Evolutionary conservation across 176 grass and related monocot species (phyloP), one percentile per base, ranked within the genome.

Genomic region (Lolium multiflorum): DNA sequence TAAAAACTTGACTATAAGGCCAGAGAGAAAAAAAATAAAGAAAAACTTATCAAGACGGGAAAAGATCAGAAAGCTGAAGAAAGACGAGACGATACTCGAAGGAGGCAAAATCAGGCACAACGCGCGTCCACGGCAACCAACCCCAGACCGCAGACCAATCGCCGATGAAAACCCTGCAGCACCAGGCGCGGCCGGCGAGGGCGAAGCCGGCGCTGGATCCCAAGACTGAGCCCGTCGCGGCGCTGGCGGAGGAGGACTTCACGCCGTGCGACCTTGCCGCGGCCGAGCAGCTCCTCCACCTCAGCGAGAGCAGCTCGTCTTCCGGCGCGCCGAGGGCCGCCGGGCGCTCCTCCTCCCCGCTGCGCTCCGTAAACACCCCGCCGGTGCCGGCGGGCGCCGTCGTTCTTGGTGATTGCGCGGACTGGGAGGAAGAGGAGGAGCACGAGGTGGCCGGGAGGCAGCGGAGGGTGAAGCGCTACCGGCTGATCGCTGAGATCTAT

Each of bases 401-500:
- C 15, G 25, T 35, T 15, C 3, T 12, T 10, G 76, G 5, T 0
- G 83, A 0, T 22, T 26, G 5, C 22, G 12, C 64, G 9, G 83
- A 72, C 28, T 75, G 57, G 28, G 83, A 64, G 54, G 89, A 83
- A 10, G 80, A 81, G 11, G 70, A 84, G n/a, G 83, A 76, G 48
- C 76, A 87, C n/a, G 88, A 90, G 62, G 84, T 76, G 17, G 2
- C 70, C 1, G 72, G 77, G 22, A 89, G 67, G 38, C 65, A 61
- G 82, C 66, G 95, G 15, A 88, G 39, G 89, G 82, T 37, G 77
- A 88, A 63, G 83, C 77, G 88, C 81, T 92, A 82, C 44, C 90
- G 93, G 71, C n/a, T 80, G 86, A 89, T 94, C 78, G 48, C 78
- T 1, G 88, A 92, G 81, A 77, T 98, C 82, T 98, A 96, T 21